Percentiles rank a stretch among this genome's conserved stretches.
phyloP scores from a whole-genome alignment of 1,139 yeast species.

The Blastobotrys persicus region DNA sequence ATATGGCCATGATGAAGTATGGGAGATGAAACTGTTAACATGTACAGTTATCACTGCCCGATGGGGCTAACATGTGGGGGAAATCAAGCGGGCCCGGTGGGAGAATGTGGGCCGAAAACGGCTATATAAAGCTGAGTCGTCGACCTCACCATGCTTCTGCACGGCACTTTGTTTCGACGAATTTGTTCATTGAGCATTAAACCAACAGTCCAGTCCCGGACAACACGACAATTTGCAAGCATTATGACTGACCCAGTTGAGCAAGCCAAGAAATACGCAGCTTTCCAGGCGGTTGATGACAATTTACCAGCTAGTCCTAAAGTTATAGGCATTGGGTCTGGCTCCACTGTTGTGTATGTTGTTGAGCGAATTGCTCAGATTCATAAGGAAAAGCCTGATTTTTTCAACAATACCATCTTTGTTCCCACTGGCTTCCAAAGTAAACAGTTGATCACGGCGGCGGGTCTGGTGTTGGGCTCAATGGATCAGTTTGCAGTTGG shows the following conservation, averaged over 20 bases:
- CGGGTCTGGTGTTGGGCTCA: constrained; percentile 74
- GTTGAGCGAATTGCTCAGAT: constrained; percentile 90
- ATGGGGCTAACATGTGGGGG: too few relatives aligned
- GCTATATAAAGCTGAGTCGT: too few relatives aligned
- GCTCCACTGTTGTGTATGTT: constrained; percentile 92
- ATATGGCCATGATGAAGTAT: too few relatives aligned
- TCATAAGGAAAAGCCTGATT: constrained; percentile 42
- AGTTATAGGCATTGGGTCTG: constrained; percentile 92
- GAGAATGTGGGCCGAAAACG: too few relatives aligned
- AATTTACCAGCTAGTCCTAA: constrained; percentile 69
- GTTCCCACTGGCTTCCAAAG: constrained; percentile 98
- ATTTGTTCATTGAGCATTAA: too few relatives aligned
- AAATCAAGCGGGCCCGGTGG: too few relatives aligned
- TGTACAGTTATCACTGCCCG: too few relatives aligned
- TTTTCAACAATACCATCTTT: constrained; percentile 47
- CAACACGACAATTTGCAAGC: constrained; percentile 1
- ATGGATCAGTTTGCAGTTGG: constrained; percentile 71
- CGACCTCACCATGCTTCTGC: too few relatives aligned
- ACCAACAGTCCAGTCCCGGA: too few relatives aligned
- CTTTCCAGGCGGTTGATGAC: constrained; percentile 89
- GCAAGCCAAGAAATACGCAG: constrained; percentile 79
- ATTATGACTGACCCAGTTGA: constrained; percentile 39
- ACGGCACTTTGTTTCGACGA: too few relatives aligned
- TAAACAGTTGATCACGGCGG: constrained; percentile 75
- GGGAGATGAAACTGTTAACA: too few relatives aligned